Conservation (phyloP, 1,284 basidiomycete genomes). For the Ceratobasidium sp. region DNA sequence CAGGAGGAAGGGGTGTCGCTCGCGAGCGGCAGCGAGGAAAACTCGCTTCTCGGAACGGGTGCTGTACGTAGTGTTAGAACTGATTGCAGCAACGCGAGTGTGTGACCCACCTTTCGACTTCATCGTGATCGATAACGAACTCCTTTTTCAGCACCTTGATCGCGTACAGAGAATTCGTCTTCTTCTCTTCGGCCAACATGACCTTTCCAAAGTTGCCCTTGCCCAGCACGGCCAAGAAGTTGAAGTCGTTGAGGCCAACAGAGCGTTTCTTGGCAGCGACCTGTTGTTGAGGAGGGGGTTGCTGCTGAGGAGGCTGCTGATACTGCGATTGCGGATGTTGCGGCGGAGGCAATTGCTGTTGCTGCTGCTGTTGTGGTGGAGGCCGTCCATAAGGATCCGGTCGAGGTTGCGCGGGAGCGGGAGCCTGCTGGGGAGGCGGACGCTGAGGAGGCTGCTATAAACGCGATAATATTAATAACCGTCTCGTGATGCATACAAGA, state of each 20-base stretch:
- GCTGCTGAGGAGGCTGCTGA: conserved; percentile 51
- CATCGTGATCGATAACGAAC: conserved; percentile 99
- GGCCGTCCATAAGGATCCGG: conserved; percentile 44
- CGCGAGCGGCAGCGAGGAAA: conserved; percentile 93
- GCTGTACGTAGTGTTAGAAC: conserved; percentile 54
- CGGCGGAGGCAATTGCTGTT: conserved; percentile 43
- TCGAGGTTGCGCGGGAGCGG: conserved; percentile 46
- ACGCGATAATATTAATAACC: neutral
- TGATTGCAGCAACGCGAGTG: conserved; percentile 13
- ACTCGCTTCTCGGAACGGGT: conserved; percentile 99
- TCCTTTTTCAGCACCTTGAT: conserved; percentile 99
- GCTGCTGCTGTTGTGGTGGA: conserved; percentile 47
- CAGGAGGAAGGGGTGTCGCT: conserved; percentile 97
- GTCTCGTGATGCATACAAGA: neutral
- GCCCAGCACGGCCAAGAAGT: conserved; percentile 97
- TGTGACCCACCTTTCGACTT: conserved; percentile 87
- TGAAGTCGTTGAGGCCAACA: conserved; percentile 98
- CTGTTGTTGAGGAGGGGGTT: conserved; percentile 45
- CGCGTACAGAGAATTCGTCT: conserved; percentile 86
- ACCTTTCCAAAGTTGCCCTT: conserved; percentile 99
- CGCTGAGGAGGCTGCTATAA: conserved; percentile 45
- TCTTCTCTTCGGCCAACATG: conserved; percentile 99
- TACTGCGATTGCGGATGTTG: conserved; percentile 47
- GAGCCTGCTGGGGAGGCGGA: conserved; percentile 44
- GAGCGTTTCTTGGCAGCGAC: conserved; percentile 64